These are phyloP conservation scores for Penicillium nordicum DNA, from an alignment of 2,329 filamentous ascomycete genomes.

Conservation along the genomic window DNA sequence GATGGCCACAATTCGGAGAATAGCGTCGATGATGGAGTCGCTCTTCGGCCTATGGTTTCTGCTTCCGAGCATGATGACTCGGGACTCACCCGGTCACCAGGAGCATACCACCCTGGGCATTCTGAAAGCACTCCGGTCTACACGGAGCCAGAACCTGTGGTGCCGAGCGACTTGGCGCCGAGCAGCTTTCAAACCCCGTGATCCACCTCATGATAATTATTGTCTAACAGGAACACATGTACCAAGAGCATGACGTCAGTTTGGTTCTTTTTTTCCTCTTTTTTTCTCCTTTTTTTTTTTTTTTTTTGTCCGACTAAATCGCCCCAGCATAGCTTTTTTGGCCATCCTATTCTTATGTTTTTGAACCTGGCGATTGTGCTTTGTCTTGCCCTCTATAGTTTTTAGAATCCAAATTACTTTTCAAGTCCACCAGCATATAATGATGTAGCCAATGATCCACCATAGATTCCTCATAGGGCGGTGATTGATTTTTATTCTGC, in stretches of 20 bases:
- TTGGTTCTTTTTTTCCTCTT: background rate
- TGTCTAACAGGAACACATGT: slow-evolving; percentile 6
- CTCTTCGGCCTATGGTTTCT: background rate
- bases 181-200: background rate
- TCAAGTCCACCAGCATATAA: background rate
- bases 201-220: slow-evolving; percentile 4
- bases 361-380: background rate
- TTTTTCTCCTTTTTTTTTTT: background rate
- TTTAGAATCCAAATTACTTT: background rate
- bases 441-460: slow-evolving; percentile 2
- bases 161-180: background rate
- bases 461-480: background rate
- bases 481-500: slow-evolving; percentile 25
- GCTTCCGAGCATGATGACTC: background rate
- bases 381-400: background rate
- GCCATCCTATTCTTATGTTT: background rate
- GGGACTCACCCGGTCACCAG: background rate
- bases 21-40: background rate
- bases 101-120: background rate
- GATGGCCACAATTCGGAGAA: background rate
- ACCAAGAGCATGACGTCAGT: slow-evolving; percentile 1
- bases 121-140: background rate
- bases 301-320: background rate
- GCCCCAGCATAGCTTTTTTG: background rate
- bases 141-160: background rate